Conservation (phyloP, 257 asterid genomes). For the Henckelia pumila region DNA sequence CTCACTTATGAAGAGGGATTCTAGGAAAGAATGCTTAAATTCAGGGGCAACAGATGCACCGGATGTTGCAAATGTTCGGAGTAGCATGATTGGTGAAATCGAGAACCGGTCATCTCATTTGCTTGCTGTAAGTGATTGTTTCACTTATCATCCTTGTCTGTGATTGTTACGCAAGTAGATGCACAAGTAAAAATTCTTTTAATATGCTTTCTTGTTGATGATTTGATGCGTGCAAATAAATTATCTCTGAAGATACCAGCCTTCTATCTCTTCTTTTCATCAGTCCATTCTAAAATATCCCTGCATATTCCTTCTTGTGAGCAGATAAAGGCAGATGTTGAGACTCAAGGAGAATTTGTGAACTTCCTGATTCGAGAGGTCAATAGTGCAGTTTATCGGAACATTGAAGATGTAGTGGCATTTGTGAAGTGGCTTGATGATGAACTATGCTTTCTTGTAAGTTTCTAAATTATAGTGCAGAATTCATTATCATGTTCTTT, state of each 20-base stretch:
- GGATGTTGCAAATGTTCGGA: constrained; percentile 73
- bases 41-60: constrained; percentile 60
- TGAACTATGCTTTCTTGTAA: constrained; percentile 88
- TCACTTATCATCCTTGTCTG: constrained; percentile 7
- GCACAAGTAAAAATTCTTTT: neutral
- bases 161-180: constrained; percentile 1
- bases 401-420: constrained; percentile 76
- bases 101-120: constrained; percentile 85
- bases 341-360: constrained; percentile 92
- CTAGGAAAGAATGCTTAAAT: constrained; percentile 73
- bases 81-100: constrained; percentile 90
- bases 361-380: constrained; percentile 77
- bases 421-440: constrained; percentile 95
- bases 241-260: neutral
- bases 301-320: constrained; percentile 1
- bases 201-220: neutral
- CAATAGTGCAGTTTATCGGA: constrained; percentile 56
- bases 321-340: constrained; percentile 87
- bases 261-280: neutral
- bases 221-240: neutral
- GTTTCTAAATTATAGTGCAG: constrained; percentile 20
- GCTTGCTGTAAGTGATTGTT: constrained; percentile 65
- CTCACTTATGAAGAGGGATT: constrained; percentile 88
- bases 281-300: neutral
- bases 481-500: neutral